Base-by-base conservation (phyloP, 2,329 filamentous ascomycete genomes). In the Botrytis cinerea region DNA sequence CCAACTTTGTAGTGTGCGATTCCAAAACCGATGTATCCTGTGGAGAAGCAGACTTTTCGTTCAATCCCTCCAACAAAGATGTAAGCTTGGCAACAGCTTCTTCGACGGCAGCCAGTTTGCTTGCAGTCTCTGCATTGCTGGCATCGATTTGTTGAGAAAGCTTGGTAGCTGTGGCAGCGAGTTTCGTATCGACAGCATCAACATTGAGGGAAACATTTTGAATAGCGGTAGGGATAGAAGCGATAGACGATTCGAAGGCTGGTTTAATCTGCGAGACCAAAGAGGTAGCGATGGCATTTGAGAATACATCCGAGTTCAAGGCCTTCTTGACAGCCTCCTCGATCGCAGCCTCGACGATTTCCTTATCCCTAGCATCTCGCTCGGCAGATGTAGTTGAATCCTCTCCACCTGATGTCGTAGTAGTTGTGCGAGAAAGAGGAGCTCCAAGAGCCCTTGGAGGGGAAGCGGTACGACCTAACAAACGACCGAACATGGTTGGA, bases 201-300 rank as follows among this genome's bases (percentile, higher is more conserved):
- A 78, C 75, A 25, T 63, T 71, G n/a, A 69, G 60, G 38, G 72
- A 73, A 40, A 73, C 72, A 57, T 59, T 63, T 64, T 73, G 64
- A 46, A 73, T 71, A 12, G 72, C 66, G 40, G 72, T 70, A 45
- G 64, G 66, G 22, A 73, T 73, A 20, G 72, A 51, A 54, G 79
- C 76, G 40, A 78, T 71, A 1, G 78, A 77, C 16, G 77, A 59
- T 66, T 80, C 78, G 67, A 81, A 73, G 18, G 78, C 73, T 16
- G 80, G 78, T 67, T 80, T 75, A 16, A 81, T 77, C 70, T 80
- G 77, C 20, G 74, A 62, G 57, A 79, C 76, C 28, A 81, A 70
- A 43, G 79, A 77, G 20, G 71, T 74, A 20, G 79, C 79, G 57
- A 81, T 77, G 14, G 79, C 78, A 69, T 77, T 78, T 38, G 76